A percentile compares a stretch with the other conserved stretches of the same genome.
Evolutionary conservation across 345 rosid genomes (phyloP).

Genomic region (Salix exigua): DNA sequence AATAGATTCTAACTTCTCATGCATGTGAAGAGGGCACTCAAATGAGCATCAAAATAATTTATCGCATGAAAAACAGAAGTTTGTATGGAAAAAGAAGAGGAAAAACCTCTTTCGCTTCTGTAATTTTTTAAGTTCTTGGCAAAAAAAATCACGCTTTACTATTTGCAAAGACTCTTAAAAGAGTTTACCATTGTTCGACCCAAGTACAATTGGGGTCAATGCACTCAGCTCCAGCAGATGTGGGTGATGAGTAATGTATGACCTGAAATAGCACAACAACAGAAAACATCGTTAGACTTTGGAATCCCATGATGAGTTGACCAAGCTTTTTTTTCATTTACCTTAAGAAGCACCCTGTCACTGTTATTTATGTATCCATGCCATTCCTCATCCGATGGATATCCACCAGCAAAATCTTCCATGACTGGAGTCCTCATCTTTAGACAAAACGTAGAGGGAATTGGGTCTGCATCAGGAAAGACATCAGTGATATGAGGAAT

Average conservation of each 20-base stretch:
- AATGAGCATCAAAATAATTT: too few species aligned
- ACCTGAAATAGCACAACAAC: slow-evolving; percentile 38
- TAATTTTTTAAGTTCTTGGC: background rate
- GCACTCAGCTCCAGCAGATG: slow-evolving; percentile 88
- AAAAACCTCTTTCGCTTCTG: too few species aligned
- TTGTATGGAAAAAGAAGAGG: too few species aligned
- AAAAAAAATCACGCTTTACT: slow-evolving; percentile 4
- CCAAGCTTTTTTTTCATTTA: slow-evolving; percentile 2
- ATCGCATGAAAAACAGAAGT: too few species aligned
- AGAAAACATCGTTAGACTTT: background rate
- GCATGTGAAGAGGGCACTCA: too few species aligned
- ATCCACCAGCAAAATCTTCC: slow-evolving; percentile 65
- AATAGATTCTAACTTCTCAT: too few species aligned
- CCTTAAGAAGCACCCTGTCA: slow-evolving; percentile 95
- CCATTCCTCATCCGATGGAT: slow-evolving; percentile 95
- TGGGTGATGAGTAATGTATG: slow-evolving; percentile 63
- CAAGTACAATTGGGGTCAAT: slow-evolving; percentile 75
- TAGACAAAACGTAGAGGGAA: slow-evolving; percentile 86
- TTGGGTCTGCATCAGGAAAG: slow-evolving; percentile 56
- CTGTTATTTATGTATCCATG: slow-evolving; percentile 89
- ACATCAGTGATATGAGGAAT: slow-evolving; percentile 78
- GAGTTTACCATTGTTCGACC: slow-evolving; percentile 85
- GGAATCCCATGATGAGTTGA: background rate
- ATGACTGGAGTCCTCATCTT: slow-evolving; percentile 74
- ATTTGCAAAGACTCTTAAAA: slow-evolving; percentile 3